phyloP scores from a whole-genome alignment of 257 asterid species.

The Ilex aquifolium region DNA sequence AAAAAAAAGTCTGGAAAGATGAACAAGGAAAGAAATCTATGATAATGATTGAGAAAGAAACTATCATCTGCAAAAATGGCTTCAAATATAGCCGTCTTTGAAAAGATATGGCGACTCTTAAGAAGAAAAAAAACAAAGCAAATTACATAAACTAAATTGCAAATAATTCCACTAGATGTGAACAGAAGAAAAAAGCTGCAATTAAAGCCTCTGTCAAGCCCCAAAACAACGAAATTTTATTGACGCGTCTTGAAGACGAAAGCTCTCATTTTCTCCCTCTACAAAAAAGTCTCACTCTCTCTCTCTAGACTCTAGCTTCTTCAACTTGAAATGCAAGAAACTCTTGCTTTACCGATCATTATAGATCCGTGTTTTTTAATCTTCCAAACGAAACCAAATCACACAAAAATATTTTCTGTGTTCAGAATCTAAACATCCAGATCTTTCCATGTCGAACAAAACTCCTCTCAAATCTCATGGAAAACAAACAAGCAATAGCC shows the following conservation, averaged over 20 bases:
- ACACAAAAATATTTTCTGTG: constrained; percentile 10
- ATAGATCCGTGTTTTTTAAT: constrained; percentile 21
- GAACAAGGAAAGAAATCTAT: not conserved
- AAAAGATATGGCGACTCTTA: too few species aligned
- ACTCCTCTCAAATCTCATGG: constrained; percentile 19
- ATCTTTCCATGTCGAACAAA: constrained; percentile 33
- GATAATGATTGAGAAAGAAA: too few species aligned
- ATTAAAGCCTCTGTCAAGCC: too few species aligned
- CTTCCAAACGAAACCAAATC: not conserved
- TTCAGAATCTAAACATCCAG: constrained; percentile 31
- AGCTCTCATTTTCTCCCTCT: too few species aligned
- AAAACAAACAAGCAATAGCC: not conserved
- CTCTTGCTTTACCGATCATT: constrained; percentile 13
- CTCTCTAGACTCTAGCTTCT: constrained; percentile 10
- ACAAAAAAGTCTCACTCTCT: not conserved
- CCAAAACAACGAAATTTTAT: too few species aligned
- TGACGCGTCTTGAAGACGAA: too few species aligned
- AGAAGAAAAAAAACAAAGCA: too few species aligned
- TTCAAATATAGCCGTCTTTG: too few species aligned
- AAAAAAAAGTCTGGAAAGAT: not conserved
- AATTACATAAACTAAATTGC: too few species aligned
- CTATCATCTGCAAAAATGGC: too few species aligned
- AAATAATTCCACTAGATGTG: too few species aligned
- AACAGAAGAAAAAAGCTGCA: too few species aligned
- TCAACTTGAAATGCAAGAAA: constrained; percentile 38